Percentiles rank a stretch among this genome's conserved stretches.
These are phyloP conservation scores for Auricularia sp. DNA, from an alignment of 768 basidiomycete genomes.

Conservation along the genomic window DNA sequence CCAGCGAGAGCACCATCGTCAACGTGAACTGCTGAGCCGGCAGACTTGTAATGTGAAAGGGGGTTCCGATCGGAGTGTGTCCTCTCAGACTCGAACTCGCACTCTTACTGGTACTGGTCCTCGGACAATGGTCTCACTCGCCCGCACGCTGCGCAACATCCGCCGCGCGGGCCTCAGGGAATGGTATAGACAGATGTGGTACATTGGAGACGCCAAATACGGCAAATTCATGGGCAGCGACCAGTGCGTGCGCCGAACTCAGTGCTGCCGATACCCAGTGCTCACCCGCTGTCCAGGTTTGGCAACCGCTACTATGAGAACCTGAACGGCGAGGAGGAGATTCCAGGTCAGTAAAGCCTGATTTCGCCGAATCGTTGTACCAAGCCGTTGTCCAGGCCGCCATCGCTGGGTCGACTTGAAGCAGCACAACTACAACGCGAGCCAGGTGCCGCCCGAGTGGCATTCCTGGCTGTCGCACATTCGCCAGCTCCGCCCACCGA, in stretches of 20 bases:
- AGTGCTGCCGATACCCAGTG: neutral
- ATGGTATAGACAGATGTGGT: slow-evolving; percentile 88
- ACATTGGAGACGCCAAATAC: slow-evolving; percentile 89
- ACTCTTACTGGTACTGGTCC: no score
- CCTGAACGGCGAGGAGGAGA: slow-evolving; percentile 71
- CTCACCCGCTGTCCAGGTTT: slow-evolving; percentile 41
- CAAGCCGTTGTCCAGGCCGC: slow-evolving; percentile 46
- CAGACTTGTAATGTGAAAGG: neutral
- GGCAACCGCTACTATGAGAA: slow-evolving; percentile 96
- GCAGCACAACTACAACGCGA: slow-evolving; percentile 88
- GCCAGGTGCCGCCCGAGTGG: slow-evolving; percentile 94
- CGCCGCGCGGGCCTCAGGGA: slow-evolving; percentile 67
- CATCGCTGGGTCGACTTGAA: slow-evolving; percentile 97
- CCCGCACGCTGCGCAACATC: slow-evolving; percentile 66
- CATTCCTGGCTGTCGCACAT: slow-evolving; percentile 93
- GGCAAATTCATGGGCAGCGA: slow-evolving; percentile 69
- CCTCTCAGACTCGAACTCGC: no score
- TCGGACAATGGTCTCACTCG: slow-evolving; percentile 55
- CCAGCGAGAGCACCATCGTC: slow-evolving; percentile 1
- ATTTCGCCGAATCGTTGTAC: neutral
- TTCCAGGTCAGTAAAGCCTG: slow-evolving; percentile 53
- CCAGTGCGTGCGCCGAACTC: slow-evolving; percentile 40
- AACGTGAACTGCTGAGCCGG: neutral
- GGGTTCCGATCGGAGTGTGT: neutral
- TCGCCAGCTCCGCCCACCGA: slow-evolving; percentile 67